Percentiles rank a stretch among this genome's conserved stretches.
Evolutionary conservation across 2,329 filamentous ascomycete species (phyloP).

Genomic region (Fusarium nurragi): DNA sequence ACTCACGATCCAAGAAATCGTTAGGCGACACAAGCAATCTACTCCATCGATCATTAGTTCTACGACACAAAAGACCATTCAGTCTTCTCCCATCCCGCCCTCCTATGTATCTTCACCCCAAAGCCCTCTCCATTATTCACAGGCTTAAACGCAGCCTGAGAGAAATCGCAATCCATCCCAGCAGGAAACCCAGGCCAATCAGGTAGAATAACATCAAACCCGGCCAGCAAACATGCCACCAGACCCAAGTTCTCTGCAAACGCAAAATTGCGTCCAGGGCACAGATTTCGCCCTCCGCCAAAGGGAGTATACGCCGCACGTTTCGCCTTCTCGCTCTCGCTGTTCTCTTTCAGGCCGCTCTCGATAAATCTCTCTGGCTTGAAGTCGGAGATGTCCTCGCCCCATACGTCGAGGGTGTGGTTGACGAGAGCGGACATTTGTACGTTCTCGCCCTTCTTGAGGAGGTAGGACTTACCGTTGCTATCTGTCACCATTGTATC

Average conservation of each 20-base stretch:
- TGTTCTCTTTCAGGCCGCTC: slow-evolving; percentile 8
- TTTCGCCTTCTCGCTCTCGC: slow-evolving; percentile 5
- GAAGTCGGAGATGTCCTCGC: slow-evolving; percentile 12
- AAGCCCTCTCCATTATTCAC: slow-evolving; percentile 11
- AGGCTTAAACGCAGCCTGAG: slow-evolving; percentile 18
- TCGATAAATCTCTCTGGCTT: slow-evolving; percentile 24
- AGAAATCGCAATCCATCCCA: neutral
- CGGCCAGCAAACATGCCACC: slow-evolving; percentile 20
- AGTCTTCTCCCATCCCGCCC: slow-evolving; percentile 13
- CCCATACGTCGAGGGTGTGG: slow-evolving; percentile 21
- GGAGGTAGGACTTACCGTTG: slow-evolving; percentile 22
- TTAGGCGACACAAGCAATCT: too few relatives aligned
- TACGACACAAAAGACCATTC: slow-evolving; percentile 20
- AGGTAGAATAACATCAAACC: slow-evolving; percentile 10
- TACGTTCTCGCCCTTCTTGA: slow-evolving; percentile 28
- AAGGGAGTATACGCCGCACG: slow-evolving; percentile 19
- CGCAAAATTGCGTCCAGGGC: slow-evolving; percentile 27
- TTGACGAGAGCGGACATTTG: slow-evolving; percentile 14
- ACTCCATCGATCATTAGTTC: neutral
- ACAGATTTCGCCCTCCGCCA: slow-evolving; percentile 22
- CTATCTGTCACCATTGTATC: slow-evolving; percentile 22
- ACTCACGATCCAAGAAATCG: too few relatives aligned
- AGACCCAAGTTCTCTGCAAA: slow-evolving; percentile 31
- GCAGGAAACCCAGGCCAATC: neutral
- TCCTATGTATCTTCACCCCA: slow-evolving; percentile 19